These are phyloP conservation scores for Fusarium staphyleae DNA, from an alignment of 2,329 filamentous ascomycete species.

Conservation along the genomic window DNA sequence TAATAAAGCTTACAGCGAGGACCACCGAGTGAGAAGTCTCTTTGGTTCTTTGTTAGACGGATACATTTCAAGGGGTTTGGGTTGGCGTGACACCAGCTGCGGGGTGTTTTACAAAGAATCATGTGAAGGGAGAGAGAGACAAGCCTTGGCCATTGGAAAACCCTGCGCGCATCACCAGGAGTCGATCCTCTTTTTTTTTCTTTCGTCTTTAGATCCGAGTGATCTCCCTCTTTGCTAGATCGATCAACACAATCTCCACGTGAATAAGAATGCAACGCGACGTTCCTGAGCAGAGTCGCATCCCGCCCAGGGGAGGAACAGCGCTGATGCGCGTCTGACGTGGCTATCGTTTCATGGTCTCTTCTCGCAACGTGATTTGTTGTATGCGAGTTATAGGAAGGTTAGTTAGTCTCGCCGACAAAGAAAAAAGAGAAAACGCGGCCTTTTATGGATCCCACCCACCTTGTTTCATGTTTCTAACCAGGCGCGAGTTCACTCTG, in stretches of 20 bases:
- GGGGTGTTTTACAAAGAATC: neutral
- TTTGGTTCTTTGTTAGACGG: too few species aligned
- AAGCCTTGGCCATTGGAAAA: neutral
- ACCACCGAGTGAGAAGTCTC: neutral
- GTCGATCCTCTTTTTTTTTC: neutral
- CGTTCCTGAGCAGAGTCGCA: slow-evolving; percentile 11
- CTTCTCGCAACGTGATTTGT: neutral
- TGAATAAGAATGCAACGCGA: too few species aligned
- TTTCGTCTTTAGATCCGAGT: neutral
- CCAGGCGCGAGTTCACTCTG: too few species aligned
- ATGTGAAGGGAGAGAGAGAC: neutral
- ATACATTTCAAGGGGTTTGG: slow-evolving; percentile 1
- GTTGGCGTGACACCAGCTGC: neutral
- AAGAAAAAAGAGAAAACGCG: too few species aligned
- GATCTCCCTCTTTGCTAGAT: neutral
- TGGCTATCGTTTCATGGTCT: slow-evolving; percentile 11
- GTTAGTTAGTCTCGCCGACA: too few species aligned
- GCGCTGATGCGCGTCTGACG: slow-evolving; percentile 32
- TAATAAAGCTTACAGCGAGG: neutral
- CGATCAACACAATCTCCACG: neutral
- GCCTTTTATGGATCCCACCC: too few species aligned
- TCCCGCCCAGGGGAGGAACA: slow-evolving; percentile 12
- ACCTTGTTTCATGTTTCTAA: slow-evolving; percentile 17
- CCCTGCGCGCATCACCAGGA: neutral
- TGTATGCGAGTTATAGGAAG: too few species aligned